These are phyloP conservation scores for Stromatinia cepivora DNA, from an alignment of 2,329 filamentous ascomycete species.

Conservation along the genomic window DNA sequence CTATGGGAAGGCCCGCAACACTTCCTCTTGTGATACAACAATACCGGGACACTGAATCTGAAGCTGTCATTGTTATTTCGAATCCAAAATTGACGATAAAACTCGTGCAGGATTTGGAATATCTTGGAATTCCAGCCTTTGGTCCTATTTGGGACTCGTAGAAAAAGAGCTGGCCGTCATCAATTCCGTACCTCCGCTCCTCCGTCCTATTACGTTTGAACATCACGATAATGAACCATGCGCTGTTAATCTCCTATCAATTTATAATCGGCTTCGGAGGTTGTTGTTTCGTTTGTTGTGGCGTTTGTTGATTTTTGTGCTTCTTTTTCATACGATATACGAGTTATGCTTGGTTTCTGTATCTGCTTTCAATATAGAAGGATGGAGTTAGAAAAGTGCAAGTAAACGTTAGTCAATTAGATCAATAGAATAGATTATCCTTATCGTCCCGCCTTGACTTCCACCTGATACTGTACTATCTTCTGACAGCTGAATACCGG, in stretches of 20 bases:
- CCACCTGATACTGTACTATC: background rate
- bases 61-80: conserved; percentile 45
- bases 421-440: conserved; percentile 7
- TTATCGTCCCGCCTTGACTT: background rate
- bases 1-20: conserved; percentile 42
- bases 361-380: conserved; percentile 2
- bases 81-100: conserved; percentile 44
- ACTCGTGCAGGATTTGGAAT: conserved; percentile 45
- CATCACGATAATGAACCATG: background rate
- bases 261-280: background rate
- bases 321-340: background rate
- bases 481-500: background rate
- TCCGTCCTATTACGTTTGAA: background rate
- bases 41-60: conserved; percentile 40
- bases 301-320: conserved; percentile 4
- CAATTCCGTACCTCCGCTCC: background rate
- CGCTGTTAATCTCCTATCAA: background rate
- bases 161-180: background rate
- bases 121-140: conserved; percentile 43
- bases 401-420: conserved; percentile 1
- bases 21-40: conserved; percentile 39
- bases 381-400: background rate
- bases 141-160: conserved; percentile 43
- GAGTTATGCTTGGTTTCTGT: background rate
- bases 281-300: background rate